Base-by-base conservation (phyloP, 2,329 filamentous ascomycete genomes). In the Colletotrichum sp. region DNA sequence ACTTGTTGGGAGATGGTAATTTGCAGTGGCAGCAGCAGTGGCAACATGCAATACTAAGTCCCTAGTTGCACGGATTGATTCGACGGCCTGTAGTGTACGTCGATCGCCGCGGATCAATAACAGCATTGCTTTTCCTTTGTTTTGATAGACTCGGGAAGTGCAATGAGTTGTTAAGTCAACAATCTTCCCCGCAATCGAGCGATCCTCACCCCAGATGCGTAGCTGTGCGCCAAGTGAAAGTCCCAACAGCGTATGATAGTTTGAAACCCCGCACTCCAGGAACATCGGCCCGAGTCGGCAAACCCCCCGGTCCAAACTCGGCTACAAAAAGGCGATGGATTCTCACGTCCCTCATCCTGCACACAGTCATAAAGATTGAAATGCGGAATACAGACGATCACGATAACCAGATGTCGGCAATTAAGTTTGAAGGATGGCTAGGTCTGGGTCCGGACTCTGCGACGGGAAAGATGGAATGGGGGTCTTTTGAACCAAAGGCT, bases 401-500 rank as follows among this genome's bases (percentile, higher is more conserved):
- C 84, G 76, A 74, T 80, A 4, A 81, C 80, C 36, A 82, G 85
- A 71, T 85, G 86, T 81, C n/a, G 43, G n/a, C 10, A 52, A 52
- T 52, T 7, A 88, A 86, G 80, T 90, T 89, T 78, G 81, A 89
- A 78, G 88, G 88, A 39, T 90, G 88, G 88, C 77, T 89, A 18
- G 88, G 87, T 78, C 81, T 84, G 52, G 81, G 83, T 71, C 78
- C 83, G 8, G 82, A 83, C 4, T 80, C 87, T 25, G 84, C 80
- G 71, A 80, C 89, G 6, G 89, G 89, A 64, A 89, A 90, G 65
- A 90, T 91, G 89, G 80, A 85, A n/a, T 91, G 89, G 89, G 84
- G 84, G 43, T 83, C 89, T 72, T 93, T 89, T 70, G 86, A 91
- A 81, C 91, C 91, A 28, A 94, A 94, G 86, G 83, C 84, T 13